phyloP scores from a whole-genome alignment of 1,284 basidiomycete species.

The Austroboletus novae-zelandiae region DNA sequence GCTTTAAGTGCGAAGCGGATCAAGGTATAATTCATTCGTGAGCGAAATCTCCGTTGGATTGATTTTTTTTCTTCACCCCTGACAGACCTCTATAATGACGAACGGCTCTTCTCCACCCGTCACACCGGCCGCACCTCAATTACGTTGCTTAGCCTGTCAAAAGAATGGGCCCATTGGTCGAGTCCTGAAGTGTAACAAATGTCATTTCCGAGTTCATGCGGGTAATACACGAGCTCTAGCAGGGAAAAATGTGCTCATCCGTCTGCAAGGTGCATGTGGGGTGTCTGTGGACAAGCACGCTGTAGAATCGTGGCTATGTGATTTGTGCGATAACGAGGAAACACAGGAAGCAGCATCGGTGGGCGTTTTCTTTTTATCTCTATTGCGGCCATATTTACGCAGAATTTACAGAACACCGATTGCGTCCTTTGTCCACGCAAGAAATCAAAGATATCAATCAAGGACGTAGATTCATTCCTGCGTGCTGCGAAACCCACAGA shows the following conservation, averaged over 20 bases:
- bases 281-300: conserved; percentile 59
- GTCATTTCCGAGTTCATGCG: conserved; percentile 74
- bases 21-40: conserved; percentile 46
- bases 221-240: conserved; percentile 38
- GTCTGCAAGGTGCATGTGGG: conserved; percentile 57
- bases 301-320: conserved; percentile 78
- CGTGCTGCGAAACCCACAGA: conserved; percentile 93
- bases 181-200: conserved; percentile 78
- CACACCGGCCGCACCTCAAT: conserved; percentile 50
- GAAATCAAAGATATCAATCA: conserved; percentile 50
- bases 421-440: conserved; percentile 74
- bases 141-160: conserved; percentile 75
- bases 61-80: neutral
- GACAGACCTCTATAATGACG: conserved; percentile 48
- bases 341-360: conserved; percentile 76
- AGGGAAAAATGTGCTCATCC: conserved; percentile 7
- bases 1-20: conserved; percentile 61
- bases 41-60: neutral
- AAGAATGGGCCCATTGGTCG: conserved; percentile 71
- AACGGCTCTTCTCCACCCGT: conserved; percentile 57
- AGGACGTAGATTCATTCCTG: conserved; percentile 64
- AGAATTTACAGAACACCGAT: conserved; percentile 53
- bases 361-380: conserved; percentile 20
- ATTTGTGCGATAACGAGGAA: conserved; percentile 81
- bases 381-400: conserved; percentile 6